Evolutionary conservation across 2,329 filamentous ascomycete species (phyloP).

Genomic region (Endoconidiophora laricicola): DNA sequence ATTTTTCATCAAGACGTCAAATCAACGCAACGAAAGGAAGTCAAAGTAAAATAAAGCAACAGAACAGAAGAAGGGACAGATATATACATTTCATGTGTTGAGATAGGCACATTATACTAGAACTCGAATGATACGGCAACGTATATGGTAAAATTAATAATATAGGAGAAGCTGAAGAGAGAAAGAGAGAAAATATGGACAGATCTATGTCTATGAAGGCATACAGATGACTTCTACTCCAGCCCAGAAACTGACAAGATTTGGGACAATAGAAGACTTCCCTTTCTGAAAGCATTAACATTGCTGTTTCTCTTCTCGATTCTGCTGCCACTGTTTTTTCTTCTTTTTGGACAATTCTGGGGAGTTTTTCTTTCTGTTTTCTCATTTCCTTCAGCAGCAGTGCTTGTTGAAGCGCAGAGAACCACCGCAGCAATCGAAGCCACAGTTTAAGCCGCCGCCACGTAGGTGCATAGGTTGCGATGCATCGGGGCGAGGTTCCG

Average conservation of each 20-base stretch:
- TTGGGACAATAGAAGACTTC: no score
- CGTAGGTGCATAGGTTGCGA: slow-evolving; percentile 14
- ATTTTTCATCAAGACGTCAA: no score
- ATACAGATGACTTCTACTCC: no score
- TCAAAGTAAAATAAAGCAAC: not conserved
- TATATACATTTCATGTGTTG: not conserved
- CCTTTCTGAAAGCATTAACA: no score
- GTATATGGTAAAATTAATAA: not conserved
- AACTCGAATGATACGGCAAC: not conserved
- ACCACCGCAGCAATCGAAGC: slow-evolving; percentile 19
- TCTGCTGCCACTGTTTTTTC: no score
- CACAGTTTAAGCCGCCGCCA: slow-evolving; percentile 17
- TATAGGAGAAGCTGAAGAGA: not conserved
- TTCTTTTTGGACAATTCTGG: no score
- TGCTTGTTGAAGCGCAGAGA: slow-evolving; percentile 19
- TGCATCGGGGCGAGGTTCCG: slow-evolving; percentile 17
- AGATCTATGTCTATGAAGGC: not conserved
- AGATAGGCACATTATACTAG: not conserved
- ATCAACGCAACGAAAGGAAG: not conserved
- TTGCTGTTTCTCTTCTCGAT: no score
- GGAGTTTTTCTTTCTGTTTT: not conserved
- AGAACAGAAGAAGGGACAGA: not conserved
- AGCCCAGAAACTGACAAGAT: no score
- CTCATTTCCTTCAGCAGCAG: slow-evolving; percentile 16
- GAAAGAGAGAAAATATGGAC: not conserved